Evolutionary conservation across 108 stramenopile species (phyloP).

Genomic region (Fistulifera solaris): DNA sequence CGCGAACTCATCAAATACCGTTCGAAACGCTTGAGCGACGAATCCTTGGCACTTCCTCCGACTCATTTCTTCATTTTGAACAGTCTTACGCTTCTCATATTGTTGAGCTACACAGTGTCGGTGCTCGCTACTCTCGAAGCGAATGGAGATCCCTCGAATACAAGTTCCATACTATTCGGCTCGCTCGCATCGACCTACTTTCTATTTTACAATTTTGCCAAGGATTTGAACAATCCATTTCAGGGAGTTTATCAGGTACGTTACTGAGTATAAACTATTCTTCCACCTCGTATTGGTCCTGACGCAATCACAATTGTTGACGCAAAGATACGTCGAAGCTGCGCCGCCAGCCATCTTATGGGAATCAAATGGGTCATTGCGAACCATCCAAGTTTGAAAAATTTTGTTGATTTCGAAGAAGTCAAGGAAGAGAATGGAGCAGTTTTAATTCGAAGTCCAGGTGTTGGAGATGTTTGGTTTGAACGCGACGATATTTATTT

Average conservation of each 20-base stretch:
- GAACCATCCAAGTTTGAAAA: constrained; percentile 35
- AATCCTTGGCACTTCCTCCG: constrained; percentile 46
- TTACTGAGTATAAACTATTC: no score
- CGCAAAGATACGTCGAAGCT: constrained; percentile 25
- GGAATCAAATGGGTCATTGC: constrained; percentile 55
- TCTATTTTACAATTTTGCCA: constrained; percentile 55
- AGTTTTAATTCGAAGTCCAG: constrained; percentile 15
- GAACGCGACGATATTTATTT: constrained; percentile 4
- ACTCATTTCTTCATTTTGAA: constrained; percentile 50
- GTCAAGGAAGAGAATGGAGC: constrained; percentile 7
- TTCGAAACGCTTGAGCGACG: constrained; percentile 43
- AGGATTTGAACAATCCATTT: constrained; percentile 61
- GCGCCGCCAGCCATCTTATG: constrained; percentile 43
- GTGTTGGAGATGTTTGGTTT: constrained; percentile 5
- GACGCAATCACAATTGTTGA: no score
- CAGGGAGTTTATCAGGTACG: constrained; percentile 55
- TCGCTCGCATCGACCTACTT: constrained; percentile 39
- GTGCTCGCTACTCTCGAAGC: constrained; percentile 25
- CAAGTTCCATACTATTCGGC: constrained; percentile 44
- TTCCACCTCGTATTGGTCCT: no score
- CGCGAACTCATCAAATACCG: constrained; percentile 33
- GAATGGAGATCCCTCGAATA: constrained; percentile 26
- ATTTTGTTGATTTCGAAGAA: constrained; percentile 36
- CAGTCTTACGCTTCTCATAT: constrained; percentile 29
- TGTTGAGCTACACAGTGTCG: constrained; percentile 38